Evolutionary conservation across 306 rosid genomes (phyloP), one percentile per base, ranked within the genome.

Genomic region (Quercus parvula): DNA sequence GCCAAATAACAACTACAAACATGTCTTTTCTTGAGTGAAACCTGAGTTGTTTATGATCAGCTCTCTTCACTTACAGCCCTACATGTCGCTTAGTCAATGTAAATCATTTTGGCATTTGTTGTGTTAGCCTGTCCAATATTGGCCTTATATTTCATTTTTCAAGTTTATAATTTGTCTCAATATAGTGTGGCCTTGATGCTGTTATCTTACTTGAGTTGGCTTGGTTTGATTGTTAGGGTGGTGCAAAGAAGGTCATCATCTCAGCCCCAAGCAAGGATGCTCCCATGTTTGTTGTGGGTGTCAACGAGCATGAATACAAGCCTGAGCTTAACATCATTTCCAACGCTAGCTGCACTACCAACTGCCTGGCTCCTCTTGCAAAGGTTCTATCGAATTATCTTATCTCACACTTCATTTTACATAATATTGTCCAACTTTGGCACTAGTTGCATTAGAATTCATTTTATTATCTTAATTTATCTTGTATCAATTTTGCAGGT

Each of bases 241-340:
- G 98, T 66, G 98, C 97, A 0, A 91, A 93, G 92, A 93, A 93
- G 90, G 97, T 93, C 82, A 79, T 93, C 78, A 93, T 93, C 74
- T 93, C 98, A 19, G 98, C 98, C 64, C 98, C 97, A 6, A 91
- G 98, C 25, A 93, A 91, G 86, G 98, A 93, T 86, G 98, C 98
- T 6, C 98, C 98, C 33, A 91, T 93, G 98, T 93, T 93, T 64
- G 98, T 93, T 17, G 88, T 93, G 6, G 98, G 98, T 82, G 98
- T 93, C 63, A 93, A 93, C 1, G 98, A 93, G 85, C 81, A 91
- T 4, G 97, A 93, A 41, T 93, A 91, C 92, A 93, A 86, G 81
- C 74, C 91, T 5, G 90, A 93, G 62, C 72, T 85, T 9, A 0
- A 81, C 73, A 75, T 93, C 61, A 82, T 93, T 62, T 93, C 98